These are phyloP conservation scores for Fusarium coffeatum DNA, from an alignment of 2,329 filamentous ascomycete species.

Conservation along the genomic window DNA sequence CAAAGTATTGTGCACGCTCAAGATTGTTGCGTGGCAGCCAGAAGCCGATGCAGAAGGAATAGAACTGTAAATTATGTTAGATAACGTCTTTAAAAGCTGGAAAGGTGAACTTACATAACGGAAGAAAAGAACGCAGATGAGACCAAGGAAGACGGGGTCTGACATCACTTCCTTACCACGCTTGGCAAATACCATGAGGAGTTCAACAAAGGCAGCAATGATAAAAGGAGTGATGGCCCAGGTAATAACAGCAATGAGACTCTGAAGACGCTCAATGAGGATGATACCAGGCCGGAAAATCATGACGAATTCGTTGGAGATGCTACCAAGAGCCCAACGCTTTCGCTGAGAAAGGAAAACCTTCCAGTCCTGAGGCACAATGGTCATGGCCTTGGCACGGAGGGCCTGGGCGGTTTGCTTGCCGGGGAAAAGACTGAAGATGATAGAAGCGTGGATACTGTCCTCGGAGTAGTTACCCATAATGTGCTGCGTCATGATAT, in stretches of 20 bases:
- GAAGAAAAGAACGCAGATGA: slow-evolving; percentile 53
- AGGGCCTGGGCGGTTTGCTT: slow-evolving; percentile 60
- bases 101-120: slow-evolving; percentile 54
- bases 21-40: slow-evolving; percentile 56
- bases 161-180: slow-evolving; percentile 50
- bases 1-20: slow-evolving; percentile 54
- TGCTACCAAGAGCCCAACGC: slow-evolving; percentile 61
- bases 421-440: slow-evolving; percentile 59
- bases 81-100: neutral
- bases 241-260: slow-evolving; percentile 59
- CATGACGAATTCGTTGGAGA: slow-evolving; percentile 62
- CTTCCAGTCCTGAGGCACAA: slow-evolving; percentile 58
- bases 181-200: slow-evolving; percentile 52
- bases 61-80: slow-evolving; percentile 48
- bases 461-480: slow-evolving; percentile 63
- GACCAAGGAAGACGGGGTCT: slow-evolving; percentile 52
- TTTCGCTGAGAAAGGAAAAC: slow-evolving; percentile 63
- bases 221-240: slow-evolving; percentile 61
- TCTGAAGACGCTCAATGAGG: slow-evolving; percentile 58
- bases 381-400: slow-evolving; percentile 59
- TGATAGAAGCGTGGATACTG: slow-evolving; percentile 61
- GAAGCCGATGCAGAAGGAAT: slow-evolving; percentile 57
- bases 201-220: slow-evolving; percentile 54
- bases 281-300: slow-evolving; percentile 57
- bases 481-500: slow-evolving; percentile 61